These are phyloP conservation scores for Tulasnella calospora DNA, from an alignment of 768 basidiomycete species.

Conservation along the genomic window DNA sequence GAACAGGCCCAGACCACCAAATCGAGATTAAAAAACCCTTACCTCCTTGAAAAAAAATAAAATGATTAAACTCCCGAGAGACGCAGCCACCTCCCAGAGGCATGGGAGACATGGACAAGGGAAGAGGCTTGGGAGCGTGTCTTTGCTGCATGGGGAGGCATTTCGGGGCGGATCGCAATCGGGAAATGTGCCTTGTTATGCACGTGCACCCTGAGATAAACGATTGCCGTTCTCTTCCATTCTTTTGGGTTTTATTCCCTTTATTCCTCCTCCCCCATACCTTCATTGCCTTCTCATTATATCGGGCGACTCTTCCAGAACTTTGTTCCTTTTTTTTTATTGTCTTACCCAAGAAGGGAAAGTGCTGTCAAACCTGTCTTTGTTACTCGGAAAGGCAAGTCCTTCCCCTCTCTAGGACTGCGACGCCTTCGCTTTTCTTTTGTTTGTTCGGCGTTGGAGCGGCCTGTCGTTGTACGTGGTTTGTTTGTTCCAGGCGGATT, in stretches of 20 bases:
- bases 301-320: conserved; percentile 11
- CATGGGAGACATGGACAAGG: no score
- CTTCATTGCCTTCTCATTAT: not conserved
- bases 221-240: not conserved
- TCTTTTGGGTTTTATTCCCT: not conserved
- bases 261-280: not conserved
- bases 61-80: conserved; percentile 1
- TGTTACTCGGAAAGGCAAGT: not conserved
- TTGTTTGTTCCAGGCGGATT: not conserved
- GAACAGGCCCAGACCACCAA: not conserved
- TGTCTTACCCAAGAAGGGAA: not conserved
- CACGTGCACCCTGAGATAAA: conserved; percentile 11
- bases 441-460: not conserved
- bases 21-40: not conserved
- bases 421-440: not conserved
- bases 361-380: not conserved
- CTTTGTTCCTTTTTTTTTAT: not conserved
- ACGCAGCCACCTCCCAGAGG: not conserved
- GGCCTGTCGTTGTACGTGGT: no score
- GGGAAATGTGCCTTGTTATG: not conserved
- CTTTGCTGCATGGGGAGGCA: not conserved
- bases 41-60: not conserved
- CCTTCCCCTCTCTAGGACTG: not conserved
- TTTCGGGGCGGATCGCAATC: not conserved
- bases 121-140: not conserved